Evolutionary conservation across 768 basidiomycete genomes (phyloP).

Genomic region (Psilocybe cubensis): DNA sequence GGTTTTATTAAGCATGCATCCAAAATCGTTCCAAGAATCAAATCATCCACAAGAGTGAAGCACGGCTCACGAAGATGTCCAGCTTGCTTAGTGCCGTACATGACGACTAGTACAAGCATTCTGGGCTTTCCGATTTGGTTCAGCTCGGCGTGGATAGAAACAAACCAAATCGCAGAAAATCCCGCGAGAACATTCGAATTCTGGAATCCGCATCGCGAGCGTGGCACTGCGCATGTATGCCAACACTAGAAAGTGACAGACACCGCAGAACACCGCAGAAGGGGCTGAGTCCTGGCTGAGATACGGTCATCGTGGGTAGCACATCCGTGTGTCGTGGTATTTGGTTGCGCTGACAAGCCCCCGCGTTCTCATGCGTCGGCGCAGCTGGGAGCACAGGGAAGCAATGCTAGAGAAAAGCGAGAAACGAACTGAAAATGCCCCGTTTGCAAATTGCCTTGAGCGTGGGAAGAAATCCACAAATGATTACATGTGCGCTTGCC

Average conservation of each 20-base stretch:
- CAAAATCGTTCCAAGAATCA: neutral
- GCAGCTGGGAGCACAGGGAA: neutral
- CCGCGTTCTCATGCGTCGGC: neutral
- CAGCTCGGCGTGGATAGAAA: neutral
- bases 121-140: neutral
- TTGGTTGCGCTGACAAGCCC: neutral
- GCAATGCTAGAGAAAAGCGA: neutral
- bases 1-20: too few relatives aligned
- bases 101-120: neutral
- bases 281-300: too few relatives aligned
- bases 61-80: neutral
- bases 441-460: neutral
- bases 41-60: neutral
- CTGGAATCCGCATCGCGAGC: neutral
- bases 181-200: neutral
- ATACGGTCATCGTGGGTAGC: neutral
- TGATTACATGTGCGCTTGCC: too few relatives aligned
- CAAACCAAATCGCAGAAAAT: neutral
- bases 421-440: neutral
- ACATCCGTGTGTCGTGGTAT: neutral
- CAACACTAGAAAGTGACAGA: neutral
- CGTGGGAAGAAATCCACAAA: too few relatives aligned
- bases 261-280: neutral
- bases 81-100: neutral
- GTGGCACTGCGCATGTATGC: neutral